Base-by-base conservation (phyloP, 2,329 filamentous ascomycete genomes). In the Westerdykella aurantiaca region DNA sequence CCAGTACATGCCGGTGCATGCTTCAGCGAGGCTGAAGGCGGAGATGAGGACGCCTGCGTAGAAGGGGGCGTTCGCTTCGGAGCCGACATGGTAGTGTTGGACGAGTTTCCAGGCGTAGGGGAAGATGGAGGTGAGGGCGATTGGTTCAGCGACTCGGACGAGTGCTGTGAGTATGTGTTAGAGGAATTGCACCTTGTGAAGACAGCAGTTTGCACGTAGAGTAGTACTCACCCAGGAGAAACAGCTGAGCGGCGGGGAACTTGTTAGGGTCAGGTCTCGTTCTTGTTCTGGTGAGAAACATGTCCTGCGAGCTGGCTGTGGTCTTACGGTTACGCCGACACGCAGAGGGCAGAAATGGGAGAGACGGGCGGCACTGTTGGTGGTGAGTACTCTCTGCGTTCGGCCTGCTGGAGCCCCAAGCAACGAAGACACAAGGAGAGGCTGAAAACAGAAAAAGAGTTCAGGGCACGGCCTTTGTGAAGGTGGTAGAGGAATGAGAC, bases 121-220 rank as follows among this genome's bases (percentile, higher is more conserved):
- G 54, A 94, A 94, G 70, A 95, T 94, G 62, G 88, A 94, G 2
- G 89, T 95, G 55, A 96, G 78, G 39, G 90, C 90, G 59, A 96
- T 91, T 16, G 90, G 90, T 69, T 96, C 90, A 39, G 90, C 88
- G 50, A 96, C 80, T 58, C 90, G 86, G 58, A 95, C 89, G 71
- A 95, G 88, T 60, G 89, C 90, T 94, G 59, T 13, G 33, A 29
- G n/a, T 9, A 13, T 14, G 33, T 35, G 17, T 35, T 35, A 18
- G 33, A 18, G 33, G 37, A 21, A 21, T 23, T 14, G 9, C 14
- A 17, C 34, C 11, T 40, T 6, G 9, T 25, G 33, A 13, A n/a
- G 43, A 23, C 16, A 34, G 5, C 5, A 5, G 22, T 42, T 22
- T 14, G 14, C 13, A 34, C 12, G 11, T 25, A 17, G 21, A 37